Evolutionary conservation across 2,329 filamentous ascomycete species (phyloP).

Genomic region (Periconia digitata): DNA sequence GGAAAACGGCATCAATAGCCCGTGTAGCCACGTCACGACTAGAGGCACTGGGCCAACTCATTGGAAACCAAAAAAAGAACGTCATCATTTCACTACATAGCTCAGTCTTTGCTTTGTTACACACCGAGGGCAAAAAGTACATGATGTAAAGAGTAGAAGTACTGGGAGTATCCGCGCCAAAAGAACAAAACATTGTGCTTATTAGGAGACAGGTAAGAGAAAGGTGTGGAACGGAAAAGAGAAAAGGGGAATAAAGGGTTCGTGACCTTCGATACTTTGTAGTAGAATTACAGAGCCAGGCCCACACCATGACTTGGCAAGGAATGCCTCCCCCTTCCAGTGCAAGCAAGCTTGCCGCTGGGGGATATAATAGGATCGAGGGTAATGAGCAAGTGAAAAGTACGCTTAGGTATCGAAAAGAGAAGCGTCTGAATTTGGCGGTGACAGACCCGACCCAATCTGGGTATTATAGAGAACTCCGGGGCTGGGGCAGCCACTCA

Average conservation of each 20-base stretch:
- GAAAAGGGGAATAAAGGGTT: too few relatives aligned
- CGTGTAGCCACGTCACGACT: too few relatives aligned
- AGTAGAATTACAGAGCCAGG: neutral
- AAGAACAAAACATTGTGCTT: neutral
- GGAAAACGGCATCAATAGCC: too few relatives aligned
- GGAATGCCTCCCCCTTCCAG: conserved; percentile 1
- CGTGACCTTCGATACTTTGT: neutral
- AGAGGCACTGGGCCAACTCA: neutral
- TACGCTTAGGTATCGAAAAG: conserved; percentile 6
- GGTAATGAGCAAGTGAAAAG: neutral
- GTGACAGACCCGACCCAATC: conserved; percentile 20
- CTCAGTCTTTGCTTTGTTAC: conserved; percentile 5
- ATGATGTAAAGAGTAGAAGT: conserved; percentile 4
- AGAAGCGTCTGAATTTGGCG: conserved; percentile 14
- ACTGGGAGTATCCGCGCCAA: conserved; percentile 7
- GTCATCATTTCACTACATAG: conserved; percentile 25
- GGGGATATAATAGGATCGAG: conserved; percentile 6
- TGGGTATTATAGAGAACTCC: conserved; percentile 41
- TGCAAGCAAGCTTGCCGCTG: conserved; percentile 3
- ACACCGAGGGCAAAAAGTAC: conserved; percentile 12
- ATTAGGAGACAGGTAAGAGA: conserved; percentile 2
- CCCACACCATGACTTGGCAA: neutral
- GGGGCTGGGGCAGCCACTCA: conserved; percentile 34
- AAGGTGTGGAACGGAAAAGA: neutral
- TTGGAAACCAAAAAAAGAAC: conserved; percentile 6